Conservation (phyloP, 768 basidiomycete species). For the Tylopilus felleus region DNA sequence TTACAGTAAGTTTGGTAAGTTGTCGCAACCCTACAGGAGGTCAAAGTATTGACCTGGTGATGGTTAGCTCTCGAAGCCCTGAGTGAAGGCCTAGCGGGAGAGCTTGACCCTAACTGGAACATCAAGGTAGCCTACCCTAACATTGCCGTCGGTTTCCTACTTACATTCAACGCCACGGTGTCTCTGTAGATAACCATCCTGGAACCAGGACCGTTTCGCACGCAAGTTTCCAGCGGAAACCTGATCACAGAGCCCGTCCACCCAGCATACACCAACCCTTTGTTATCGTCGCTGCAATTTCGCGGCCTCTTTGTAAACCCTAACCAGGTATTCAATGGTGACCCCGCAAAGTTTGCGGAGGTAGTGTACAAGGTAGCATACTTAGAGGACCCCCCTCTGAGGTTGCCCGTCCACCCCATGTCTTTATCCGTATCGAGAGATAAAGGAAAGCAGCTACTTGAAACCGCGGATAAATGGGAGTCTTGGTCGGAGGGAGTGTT, state of each 20-base stretch:
- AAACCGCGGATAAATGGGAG: constrained; percentile 17
- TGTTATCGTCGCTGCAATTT: neutral
- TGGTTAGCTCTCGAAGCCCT: constrained; percentile 14
- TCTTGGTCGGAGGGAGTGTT: constrained; percentile 2
- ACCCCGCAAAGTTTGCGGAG: constrained; percentile 13
- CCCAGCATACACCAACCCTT: constrained; percentile 13
- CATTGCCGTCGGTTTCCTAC: neutral
- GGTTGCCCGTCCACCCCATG: constrained; percentile 3
- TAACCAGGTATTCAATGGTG: constrained; percentile 3
- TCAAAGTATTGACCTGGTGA: neutral
- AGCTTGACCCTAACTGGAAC: constrained; percentile 21
- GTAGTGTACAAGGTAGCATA: constrained; percentile 3
- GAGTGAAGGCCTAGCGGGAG: constrained; percentile 11
- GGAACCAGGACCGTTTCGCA: constrained; percentile 1
- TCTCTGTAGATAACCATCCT: constrained; percentile 4
- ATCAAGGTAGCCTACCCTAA: constrained; percentile 11
- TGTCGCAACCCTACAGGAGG: neutral
- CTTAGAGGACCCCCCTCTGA: constrained; percentile 15
- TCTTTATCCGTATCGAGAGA: neutral
- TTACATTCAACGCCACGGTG: neutral
- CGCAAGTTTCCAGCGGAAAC: neutral
- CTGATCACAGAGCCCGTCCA: neutral
- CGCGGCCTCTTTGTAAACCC: neutral
- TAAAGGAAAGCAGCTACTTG: constrained; percentile 6
- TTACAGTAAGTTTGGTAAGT: constrained; percentile 17